Percentiles rank a stretch among this genome's conserved stretches.
These are phyloP conservation scores for Fistulifera pelliculosa DNA, from an alignment of 108 stramenopile species.

Conservation along the genomic window DNA sequence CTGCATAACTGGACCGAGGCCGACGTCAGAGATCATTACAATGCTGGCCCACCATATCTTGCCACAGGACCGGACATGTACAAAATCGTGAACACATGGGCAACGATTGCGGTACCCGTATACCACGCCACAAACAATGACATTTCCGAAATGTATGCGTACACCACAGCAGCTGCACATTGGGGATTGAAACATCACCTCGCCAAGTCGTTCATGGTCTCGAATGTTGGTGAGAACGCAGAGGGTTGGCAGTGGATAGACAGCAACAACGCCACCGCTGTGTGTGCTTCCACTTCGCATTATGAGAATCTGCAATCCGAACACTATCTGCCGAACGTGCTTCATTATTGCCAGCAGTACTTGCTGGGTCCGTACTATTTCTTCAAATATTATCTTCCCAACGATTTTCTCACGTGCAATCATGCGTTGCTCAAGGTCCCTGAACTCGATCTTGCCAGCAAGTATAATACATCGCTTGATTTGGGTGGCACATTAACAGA, in stretches of 20 bases:
- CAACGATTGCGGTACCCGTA: slow-evolving; percentile 51
- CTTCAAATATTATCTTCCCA: slow-evolving; percentile 62
- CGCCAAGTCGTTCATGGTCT: slow-evolving; percentile 64
- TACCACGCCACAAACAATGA: slow-evolving; percentile 56
- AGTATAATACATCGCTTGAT: slow-evolving; percentile 39
- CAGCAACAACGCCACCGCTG: slow-evolving; percentile 18
- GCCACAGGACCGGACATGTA: slow-evolving; percentile 65
- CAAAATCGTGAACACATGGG: slow-evolving; percentile 53
- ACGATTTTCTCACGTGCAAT: slow-evolving; percentile 59
- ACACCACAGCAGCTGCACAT: slow-evolving; percentile 78
- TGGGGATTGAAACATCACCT: slow-evolving; percentile 48
- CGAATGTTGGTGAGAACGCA: slow-evolving; percentile 27
- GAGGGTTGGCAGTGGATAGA: slow-evolving; percentile 67
- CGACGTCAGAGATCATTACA: slow-evolving; percentile 41
- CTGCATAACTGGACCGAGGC: slow-evolving; percentile 8
- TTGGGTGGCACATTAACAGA: slow-evolving; percentile 4
- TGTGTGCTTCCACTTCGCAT: slow-evolving; percentile 61
- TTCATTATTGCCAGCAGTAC: slow-evolving; percentile 56
- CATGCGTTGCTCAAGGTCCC: slow-evolving; percentile 54
- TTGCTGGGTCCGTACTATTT: slow-evolving; percentile 26
- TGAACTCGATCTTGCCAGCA: slow-evolving; percentile 35
- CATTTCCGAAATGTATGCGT: slow-evolving; percentile 91
- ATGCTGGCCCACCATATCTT: slow-evolving; percentile 73
- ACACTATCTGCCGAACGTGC: slow-evolving; percentile 26
- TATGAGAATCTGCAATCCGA: slow-evolving; percentile 9